phyloP scores from a whole-genome alignment of 2,329 filamentous ascomycete species.

The Waltergamsia citrina region DNA sequence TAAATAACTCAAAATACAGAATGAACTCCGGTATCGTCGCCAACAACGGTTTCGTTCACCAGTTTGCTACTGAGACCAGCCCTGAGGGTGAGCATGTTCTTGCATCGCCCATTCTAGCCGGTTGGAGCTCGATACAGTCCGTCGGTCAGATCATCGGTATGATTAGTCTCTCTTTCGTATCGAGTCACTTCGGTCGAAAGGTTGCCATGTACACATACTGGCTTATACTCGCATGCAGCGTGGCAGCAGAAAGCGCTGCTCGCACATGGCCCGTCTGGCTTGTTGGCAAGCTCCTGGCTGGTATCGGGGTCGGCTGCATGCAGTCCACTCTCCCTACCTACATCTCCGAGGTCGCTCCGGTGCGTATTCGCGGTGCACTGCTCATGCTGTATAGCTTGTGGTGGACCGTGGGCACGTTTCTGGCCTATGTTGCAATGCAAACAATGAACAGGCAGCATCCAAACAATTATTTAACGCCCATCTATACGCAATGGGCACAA shows the following conservation, averaged over 20 bases:
- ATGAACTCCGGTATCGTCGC: constrained; percentile 25
- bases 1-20: constrained; percentile 8
- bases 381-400: constrained; percentile 32
- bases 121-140: constrained; percentile 27
- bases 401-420: constrained; percentile 32
- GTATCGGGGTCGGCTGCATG: constrained; percentile 30
- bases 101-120: constrained; percentile 21
- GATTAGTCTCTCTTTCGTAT: constrained; percentile 15
- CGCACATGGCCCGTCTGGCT: constrained; percentile 29
- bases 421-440: constrained; percentile 29
- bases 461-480: constrained; percentile 24
- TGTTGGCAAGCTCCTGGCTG: constrained; percentile 19
- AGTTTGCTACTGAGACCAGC: constrained; percentile 17
- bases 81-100: constrained; percentile 18
- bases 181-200: constrained; percentile 19
- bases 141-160: constrained; percentile 29
- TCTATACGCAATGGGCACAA: constrained; percentile 35
- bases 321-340: constrained; percentile 30
- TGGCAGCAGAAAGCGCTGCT: constrained; percentile 25
- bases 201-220: constrained; percentile 18
- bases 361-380: constrained; percentile 25
- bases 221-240: constrained; percentile 20
- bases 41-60: constrained; percentile 25
- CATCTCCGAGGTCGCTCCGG: constrained; percentile 29
- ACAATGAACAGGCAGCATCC: constrained; percentile 18